Evolutionary conservation across 768 basidiomycete genomes (phyloP).

Genomic region (Tylopilus intermedius): DNA sequence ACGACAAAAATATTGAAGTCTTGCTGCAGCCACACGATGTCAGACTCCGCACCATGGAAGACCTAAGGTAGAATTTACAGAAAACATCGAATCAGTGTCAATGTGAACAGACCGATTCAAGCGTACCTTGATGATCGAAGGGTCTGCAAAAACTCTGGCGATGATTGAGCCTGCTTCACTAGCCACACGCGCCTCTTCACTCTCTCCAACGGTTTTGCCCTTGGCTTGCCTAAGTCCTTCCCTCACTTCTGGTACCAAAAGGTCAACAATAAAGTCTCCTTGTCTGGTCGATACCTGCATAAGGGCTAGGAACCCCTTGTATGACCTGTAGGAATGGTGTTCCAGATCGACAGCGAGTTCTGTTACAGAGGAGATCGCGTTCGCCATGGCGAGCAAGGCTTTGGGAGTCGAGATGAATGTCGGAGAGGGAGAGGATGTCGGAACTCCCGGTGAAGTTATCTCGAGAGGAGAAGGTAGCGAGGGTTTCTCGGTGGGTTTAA

Average conservation of each 20-base stretch:
- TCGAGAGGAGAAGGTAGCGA: conserved; percentile 55
- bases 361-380: conserved; percentile 52
- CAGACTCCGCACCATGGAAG: conserved; percentile 91
- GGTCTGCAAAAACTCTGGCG: conserved; percentile 60
- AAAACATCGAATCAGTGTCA: background rate
- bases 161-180: conserved; percentile 45
- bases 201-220: conserved; percentile 7
- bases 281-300: conserved; percentile 88
- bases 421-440: conserved; percentile 38
- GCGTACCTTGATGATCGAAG: conserved; percentile 76
- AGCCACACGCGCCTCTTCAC: conserved; percentile 15
- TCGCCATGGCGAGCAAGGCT: conserved; percentile 59
- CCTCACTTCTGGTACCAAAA: conserved; percentile 56
- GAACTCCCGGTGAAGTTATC: conserved; percentile 32
- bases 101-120: background rate
- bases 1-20: conserved; percentile 93
- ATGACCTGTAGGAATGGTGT: conserved; percentile 85
- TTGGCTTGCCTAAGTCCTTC: conserved; percentile 72
- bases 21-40: conserved; percentile 94
- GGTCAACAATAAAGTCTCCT: conserved; percentile 84
- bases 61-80: conserved; percentile 44
- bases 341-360: conserved; percentile 95
- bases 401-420: conserved; percentile 62
- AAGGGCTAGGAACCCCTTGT: conserved; percentile 82
- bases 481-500: conserved; percentile 44